Evolutionary conservation across 805 yeast genomes (phyloP).

Genomic region (Pichia cabralensis): DNA sequence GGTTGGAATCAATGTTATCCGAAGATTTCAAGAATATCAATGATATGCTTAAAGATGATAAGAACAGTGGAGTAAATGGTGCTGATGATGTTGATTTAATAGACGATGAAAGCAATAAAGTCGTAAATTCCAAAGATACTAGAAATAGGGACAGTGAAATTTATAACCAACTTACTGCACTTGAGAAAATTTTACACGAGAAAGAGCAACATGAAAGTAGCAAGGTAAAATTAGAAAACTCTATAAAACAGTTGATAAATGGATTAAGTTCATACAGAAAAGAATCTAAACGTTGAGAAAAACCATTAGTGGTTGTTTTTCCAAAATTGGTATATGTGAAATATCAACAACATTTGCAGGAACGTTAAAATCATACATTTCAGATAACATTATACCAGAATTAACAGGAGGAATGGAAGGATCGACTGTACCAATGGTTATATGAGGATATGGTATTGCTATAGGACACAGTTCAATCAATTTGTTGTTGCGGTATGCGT

Average conservation of each 20-base stretch:
- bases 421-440: constrained; percentile 59
- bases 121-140: too few species aligned
- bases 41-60: not conserved
- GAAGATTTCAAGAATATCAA: constrained; percentile 1
- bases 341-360: constrained; percentile 1
- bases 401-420: constrained; percentile 37
- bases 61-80: constrained; percentile 3
- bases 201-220: too few species aligned
- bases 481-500: constrained; percentile 6
- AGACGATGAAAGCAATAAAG: constrained; percentile 1
- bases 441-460: constrained; percentile 46
- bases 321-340: constrained; percentile 7
- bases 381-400: constrained; percentile 34
- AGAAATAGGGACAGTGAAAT: too few species aligned
- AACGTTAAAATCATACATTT: constrained; percentile 15
- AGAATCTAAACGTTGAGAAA: too few species aligned
- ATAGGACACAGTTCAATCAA: constrained; percentile 12
- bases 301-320: too few species aligned
- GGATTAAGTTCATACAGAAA: too few species aligned
- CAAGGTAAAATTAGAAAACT: too few species aligned
- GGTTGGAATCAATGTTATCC: constrained; percentile 3
- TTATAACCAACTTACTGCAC: too few species aligned
- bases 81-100: not conserved
- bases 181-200: too few species aligned
- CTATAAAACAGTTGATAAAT: too few species aligned